Base-by-base conservation (phyloP, 2,329 filamentous ascomycete genomes). In the Colletotrichum spinosum region DNA sequence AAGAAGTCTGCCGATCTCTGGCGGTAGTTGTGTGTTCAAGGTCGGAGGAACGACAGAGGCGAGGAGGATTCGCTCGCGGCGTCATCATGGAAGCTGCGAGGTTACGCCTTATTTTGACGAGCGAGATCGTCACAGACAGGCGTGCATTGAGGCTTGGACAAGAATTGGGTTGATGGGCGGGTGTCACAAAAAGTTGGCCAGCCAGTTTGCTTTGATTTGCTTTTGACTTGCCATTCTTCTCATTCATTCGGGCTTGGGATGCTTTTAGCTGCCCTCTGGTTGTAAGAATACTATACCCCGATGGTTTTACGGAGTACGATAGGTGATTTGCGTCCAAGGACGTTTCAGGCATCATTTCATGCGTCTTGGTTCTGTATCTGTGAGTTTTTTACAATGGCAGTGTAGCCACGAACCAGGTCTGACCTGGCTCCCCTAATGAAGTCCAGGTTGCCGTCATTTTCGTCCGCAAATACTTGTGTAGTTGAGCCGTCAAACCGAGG, bases 1-100 rank as follows among this genome's bases (percentile, higher is more conserved):
- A 66, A 66, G 41, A 66, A 57, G 58, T 66, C 58, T 11, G 34
- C 37, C 11, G 63, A 66, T 33, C 53, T 66, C 12, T 66, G 63
- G 63, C 63, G 63, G 42, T 66, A 44, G 63, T 45, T 42, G 8
- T 42, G 10, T 51, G 11, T n/a, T n/a, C 17, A 12, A 8, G 5
- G 10, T 6, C 11, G 35, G 39, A 11, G 13, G 5, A 13, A 44
- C 4, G 15, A 15, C 42, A 17, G 44, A 17, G 17, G 25, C 33
- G 17, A 33, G 6, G 25, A 34, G 2, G 10, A 12, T 34, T 49
- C 46, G 17, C 46, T 52, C 37, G 50, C 13, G 50, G 6, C 25
- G 35, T 17, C 11, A 15, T 9, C 25, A 11, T 45, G 52, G 25
- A 25, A 55, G 25, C 35, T 33, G 13, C 12, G 46, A 35, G 37